Evolutionary conservation across 1,284 basidiomycete genomes (phyloP), one percentile per base, ranked within the genome.

Genomic region (Tetrapyrgos nigripes): DNA sequence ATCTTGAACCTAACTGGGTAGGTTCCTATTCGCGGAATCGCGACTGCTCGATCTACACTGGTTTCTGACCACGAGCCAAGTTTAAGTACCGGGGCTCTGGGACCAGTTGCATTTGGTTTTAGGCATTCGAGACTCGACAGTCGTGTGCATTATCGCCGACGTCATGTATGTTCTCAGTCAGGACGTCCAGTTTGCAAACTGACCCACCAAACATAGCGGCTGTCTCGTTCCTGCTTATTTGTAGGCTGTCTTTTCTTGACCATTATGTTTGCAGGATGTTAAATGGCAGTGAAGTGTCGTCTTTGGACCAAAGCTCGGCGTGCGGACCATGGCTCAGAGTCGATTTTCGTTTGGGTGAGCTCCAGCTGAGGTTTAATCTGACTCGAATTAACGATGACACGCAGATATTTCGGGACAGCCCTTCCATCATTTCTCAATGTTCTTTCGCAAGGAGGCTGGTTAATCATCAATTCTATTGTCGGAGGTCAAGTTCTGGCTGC

Each of bases 401-500:
- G n/a, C 65, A 89, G 88, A 10, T 88, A 86, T 68, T 86, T 83
- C 63, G 86, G 84, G 1, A 81, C 83, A 4, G 76, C 86, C 46
- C 76, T 91, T 33, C 87, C 89, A 14, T 85, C 85, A 23, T 50
- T 83, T n/a, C 76, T 91, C 50, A 91, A 92, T 64, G 83, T 87
- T 3, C 63, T 86, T 50, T 78, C 82, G 49, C 80, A 86, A 74
- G 76, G 90, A 69, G 89, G 90, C 0, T 93, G 86, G 72, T 76
- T 89, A 53, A 83, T 91, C 48, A 73, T 95, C 55, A 90, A 89
- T 66, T 84, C 82, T 51, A 92, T 93, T 65, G 78, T 91, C 52
- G 91, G 89, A 5, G 92, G 90, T 0, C 90, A 93, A 69, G 84
- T 87, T 1, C 74, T 93, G 44, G 83, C 85, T 2, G 82, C 85